Evolutionary conservation across 139 green algal genomes (phyloP), one percentile per base, ranked within the genome.

Genomic region (Limnomonas spitsbergensis): DNA sequence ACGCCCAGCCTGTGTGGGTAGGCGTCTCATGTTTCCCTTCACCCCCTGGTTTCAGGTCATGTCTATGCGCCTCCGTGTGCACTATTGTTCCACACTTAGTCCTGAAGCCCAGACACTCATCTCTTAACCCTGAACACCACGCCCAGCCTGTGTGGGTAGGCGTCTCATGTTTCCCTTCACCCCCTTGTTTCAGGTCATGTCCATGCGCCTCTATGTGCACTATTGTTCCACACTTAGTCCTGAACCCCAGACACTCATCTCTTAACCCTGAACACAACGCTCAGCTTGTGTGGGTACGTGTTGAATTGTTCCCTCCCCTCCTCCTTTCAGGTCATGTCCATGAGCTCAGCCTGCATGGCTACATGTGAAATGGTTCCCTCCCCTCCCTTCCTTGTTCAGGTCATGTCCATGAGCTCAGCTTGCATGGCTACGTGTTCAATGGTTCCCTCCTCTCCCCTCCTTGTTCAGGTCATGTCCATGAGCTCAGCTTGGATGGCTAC

Each of bases 171-270:
- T 61, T 61, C 20, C 14, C 47, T 61, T 61, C 14, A n/a, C 20
- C 20, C 14, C 47, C 14, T 20, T 20, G 14, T 61, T 31, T 32
- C 83, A 88, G 83, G 80, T 88, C 3, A 83, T 90, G 70, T 53
- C 69, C 0, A 37, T 89, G 29, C 73, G 75, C 3, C 72, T 87
- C 75, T 74, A 86, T 29, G 77, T 88, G 7, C 68, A 86, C 40
- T 75, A 87, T 27, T 29, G 47, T 61, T 29, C 14, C 47, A 14
- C 14, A 29, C 14, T 61, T 20, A 29, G 47, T 20, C 14, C n/a
- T n/a, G n/a, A n/a, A n/a, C n/a, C n/a, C n/a, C n/a, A n/a, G n/a
- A n/a, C n/a, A n/a, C 47, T 61, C 47, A 29, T 61, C 14, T 29
- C 20, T 61, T 20, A 61, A 61, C 14, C 14, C 20, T 29, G 20